Evolutionary conservation across 2,329 filamentous ascomycete genomes (phyloP).

Genomic region (Gremmenia infestans): DNA sequence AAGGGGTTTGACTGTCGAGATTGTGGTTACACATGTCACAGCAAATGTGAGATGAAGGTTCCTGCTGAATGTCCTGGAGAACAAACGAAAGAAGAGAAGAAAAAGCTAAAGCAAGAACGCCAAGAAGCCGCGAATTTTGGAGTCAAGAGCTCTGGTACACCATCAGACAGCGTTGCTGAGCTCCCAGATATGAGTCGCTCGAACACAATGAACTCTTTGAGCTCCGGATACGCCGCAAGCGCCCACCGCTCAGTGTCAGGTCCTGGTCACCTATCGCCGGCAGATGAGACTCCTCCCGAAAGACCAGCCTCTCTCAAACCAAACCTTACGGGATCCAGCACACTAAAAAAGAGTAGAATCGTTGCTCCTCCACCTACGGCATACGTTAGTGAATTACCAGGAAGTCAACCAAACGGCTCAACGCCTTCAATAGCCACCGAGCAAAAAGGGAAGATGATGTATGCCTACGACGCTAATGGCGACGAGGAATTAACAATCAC

Average conservation of each 20-base stretch:
- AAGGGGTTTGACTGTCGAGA: conserved; percentile 96
- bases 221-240: conserved; percentile 79
- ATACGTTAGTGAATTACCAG: conserved; percentile 67
- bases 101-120: conserved; percentile 82
- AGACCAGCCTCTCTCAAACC: conserved; percentile 23
- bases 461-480: conserved; percentile 73
- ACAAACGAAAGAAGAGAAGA: conserved; percentile 88
- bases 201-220: conserved; percentile 83
- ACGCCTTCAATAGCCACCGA: conserved; percentile 37
- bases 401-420: conserved; percentile 42
- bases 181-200: conserved; percentile 67
- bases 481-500: conserved; percentile 76
- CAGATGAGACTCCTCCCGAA: conserved; percentile 45
- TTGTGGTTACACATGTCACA: conserved; percentile 97
- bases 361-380: conserved; percentile 81
- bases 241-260: conserved; percentile 72
- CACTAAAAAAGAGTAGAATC: conserved; percentile 59
- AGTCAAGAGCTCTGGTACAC: conserved; percentile 21
- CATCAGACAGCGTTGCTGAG: conserved; percentile 51
- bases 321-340: conserved; percentile 17
- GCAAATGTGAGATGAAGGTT: conserved; percentile 98
- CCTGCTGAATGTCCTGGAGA: conserved; percentile 94
- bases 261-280: conserved; percentile 43
- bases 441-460: conserved; percentile 82
- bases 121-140: conserved; percentile 66